Percentiles rank a stretch among this genome's conserved stretches.
Conservation (phyloP, 352 stramenopile species). For the Phytopythium litorale region DNA sequence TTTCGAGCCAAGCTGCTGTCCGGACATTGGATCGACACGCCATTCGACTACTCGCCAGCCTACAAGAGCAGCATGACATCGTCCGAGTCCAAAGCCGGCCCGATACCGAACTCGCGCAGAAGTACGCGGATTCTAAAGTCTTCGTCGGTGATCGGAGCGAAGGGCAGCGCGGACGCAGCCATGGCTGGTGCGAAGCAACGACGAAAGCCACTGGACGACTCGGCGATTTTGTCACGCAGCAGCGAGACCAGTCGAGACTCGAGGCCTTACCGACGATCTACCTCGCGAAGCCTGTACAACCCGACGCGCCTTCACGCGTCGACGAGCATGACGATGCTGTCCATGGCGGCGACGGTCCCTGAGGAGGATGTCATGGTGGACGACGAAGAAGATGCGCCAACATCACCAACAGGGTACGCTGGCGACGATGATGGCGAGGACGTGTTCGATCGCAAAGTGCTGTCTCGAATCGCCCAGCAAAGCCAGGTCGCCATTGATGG, state of each 20-base stretch:
- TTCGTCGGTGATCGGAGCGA: not conserved
- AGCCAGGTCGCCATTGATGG: not conserved
- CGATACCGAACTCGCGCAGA: conserved; percentile 24
- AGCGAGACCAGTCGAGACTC: conserved; percentile 14
- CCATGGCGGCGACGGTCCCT: not conserved
- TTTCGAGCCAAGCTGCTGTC: conserved; percentile 60
- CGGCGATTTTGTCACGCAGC: conserved; percentile 21
- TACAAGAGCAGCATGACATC: not conserved
- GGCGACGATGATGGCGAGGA: not conserved
- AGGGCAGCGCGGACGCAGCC: not conserved
- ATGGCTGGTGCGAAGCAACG: conserved; percentile 11
- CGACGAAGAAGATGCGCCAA: not conserved
- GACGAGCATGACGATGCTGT: not conserved
- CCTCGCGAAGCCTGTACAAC: conserved; percentile 34
- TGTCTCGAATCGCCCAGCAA: conserved; percentile 6
- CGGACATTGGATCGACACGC: conserved; percentile 52
- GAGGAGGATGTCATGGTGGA: not conserved
- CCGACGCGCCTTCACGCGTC: conserved; percentile 4
- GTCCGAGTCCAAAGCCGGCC: not conserved
- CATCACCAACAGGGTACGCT: not conserved
- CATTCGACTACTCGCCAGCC: conserved; percentile 37
- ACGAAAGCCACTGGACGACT: conserved; percentile 36
- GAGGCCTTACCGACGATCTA: conserved; percentile 9
- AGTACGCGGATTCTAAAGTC: conserved; percentile 17
- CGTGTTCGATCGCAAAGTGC: conserved; percentile 1